Evolutionary conservation across 352 stramenopile genomes (phyloP).

Genomic region (Phytopythium vexans): DNA sequence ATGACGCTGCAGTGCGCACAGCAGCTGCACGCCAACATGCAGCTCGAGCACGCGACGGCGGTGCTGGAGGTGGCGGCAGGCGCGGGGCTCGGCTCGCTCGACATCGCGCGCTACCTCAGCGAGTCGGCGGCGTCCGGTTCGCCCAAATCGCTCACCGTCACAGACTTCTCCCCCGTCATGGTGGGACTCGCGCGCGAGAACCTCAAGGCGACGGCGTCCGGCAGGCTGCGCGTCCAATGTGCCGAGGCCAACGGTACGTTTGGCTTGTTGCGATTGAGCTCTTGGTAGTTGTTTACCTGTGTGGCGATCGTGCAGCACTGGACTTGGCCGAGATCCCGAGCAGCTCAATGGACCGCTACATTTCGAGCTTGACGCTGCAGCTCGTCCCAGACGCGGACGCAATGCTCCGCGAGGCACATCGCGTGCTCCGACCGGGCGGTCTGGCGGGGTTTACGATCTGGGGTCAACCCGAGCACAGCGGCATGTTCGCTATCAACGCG

Average conservation of each 20-base stretch:
- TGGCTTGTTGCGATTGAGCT: neutral
- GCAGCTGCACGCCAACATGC: conserved; percentile 41
- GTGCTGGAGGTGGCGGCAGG: conserved; percentile 52
- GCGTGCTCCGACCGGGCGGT: conserved; percentile 31
- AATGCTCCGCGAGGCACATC: conserved; percentile 38
- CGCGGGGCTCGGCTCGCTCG: conserved; percentile 39
- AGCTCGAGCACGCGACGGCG: conserved; percentile 29
- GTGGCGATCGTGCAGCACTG: conserved; percentile 20
- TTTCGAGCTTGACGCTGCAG: conserved; percentile 49
- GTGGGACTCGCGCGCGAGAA: conserved; percentile 30
- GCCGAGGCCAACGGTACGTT: conserved; percentile 30
- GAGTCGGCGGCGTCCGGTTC: too few relatives aligned
- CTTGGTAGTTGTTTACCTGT: neutral
- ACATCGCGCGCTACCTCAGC: conserved; percentile 20
- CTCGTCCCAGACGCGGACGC: conserved; percentile 44
- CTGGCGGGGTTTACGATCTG: conserved; percentile 60
- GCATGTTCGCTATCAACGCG: conserved; percentile 29
- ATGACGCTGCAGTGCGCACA: conserved; percentile 45
- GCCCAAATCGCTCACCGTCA: conserved; percentile 26
- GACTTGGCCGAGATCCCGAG: conserved; percentile 26
- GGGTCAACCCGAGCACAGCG: conserved; percentile 38
- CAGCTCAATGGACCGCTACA: conserved; percentile 42
- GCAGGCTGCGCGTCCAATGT: conserved; percentile 24
- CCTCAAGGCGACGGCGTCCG: conserved; percentile 9
- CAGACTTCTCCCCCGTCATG: conserved; percentile 43